Evolutionary conservation across 2,329 filamentous ascomycete species (phyloP).

Genomic region (Trichophyton rubrum): DNA sequence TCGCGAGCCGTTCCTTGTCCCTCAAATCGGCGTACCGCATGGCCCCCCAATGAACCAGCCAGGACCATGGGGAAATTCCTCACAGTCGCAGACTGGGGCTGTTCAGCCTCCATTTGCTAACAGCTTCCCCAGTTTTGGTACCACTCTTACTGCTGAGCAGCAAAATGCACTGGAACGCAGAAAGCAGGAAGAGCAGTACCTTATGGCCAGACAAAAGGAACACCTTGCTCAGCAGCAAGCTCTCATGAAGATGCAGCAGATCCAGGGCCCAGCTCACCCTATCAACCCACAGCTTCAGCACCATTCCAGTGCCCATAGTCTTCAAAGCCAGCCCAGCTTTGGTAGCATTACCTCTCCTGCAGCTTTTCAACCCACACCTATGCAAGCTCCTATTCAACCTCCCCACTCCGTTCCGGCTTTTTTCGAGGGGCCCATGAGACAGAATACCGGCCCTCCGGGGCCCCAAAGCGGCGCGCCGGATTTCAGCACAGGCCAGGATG

Average conservation of each 20-base stretch:
- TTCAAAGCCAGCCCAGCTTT: slow-evolving; percentile 94
- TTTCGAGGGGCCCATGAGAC: slow-evolving; percentile 48
- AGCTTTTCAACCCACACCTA: slow-evolving; percentile 51
- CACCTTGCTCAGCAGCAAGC: slow-evolving; percentile 80
- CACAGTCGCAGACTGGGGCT: slow-evolving; percentile 43
- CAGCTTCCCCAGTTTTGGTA: slow-evolving; percentile 91
- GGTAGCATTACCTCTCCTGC: slow-evolving; percentile 86
- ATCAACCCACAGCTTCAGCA: slow-evolving; percentile 63
- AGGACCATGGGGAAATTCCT: slow-evolving; percentile 39
- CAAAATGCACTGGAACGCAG: slow-evolving; percentile 92
- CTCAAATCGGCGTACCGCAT: slow-evolving; percentile 90
- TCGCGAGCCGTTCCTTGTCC: slow-evolving; percentile 90
- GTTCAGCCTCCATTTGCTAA: slow-evolving; percentile 81
- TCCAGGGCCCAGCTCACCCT: slow-evolving; percentile 43
- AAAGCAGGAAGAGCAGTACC: slow-evolving; percentile 95
- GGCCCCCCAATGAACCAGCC: slow-evolving; percentile 51
- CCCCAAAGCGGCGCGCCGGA: slow-evolving; percentile 35
- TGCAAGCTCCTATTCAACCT: slow-evolving; percentile 46
- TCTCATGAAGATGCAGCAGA: slow-evolving; percentile 58
- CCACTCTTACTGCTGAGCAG: slow-evolving; percentile 90
- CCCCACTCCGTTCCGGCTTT: slow-evolving; percentile 50
- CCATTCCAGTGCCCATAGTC: slow-evolving; percentile 85
- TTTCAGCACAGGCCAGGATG: slow-evolving; percentile 53
- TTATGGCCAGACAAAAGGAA: slow-evolving; percentile 93
- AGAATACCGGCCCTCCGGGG: slow-evolving; percentile 28